These are phyloP conservation scores for Selaginella tamariscina DNA, from an alignment of 75 land plant genomes.

Conservation along the genomic window DNA sequence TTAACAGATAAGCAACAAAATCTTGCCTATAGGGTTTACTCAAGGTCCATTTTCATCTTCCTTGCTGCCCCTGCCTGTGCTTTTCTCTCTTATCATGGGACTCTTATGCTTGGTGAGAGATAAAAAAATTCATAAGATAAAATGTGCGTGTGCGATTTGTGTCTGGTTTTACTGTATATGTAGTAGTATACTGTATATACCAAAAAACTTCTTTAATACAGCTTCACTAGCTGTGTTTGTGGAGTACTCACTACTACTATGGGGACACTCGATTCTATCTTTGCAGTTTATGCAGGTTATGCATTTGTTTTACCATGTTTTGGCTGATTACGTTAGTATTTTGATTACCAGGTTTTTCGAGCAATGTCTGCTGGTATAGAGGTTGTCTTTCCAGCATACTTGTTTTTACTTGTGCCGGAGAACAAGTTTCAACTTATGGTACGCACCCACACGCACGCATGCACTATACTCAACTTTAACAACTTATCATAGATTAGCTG, in stretches of 20 bases:
- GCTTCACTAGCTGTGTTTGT: background rate
- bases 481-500: background rate
- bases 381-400: background rate
- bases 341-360: background rate
- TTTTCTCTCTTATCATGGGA: background rate
- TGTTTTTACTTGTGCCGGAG: background rate
- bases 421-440: background rate
- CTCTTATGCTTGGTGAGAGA: constrained; percentile 1
- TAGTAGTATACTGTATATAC: background rate
- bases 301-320: background rate
- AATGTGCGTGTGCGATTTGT: too few relatives aligned
- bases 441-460: too few relatives aligned
- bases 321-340: too few relatives aligned
- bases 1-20: background rate
- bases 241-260: background rate
- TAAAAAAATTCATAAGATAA: too few relatives aligned
- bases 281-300: background rate
- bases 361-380: background rate
- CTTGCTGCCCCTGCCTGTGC: background rate
- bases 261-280: background rate
- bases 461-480: too few relatives aligned
- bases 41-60: background rate
- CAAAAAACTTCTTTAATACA: background rate
- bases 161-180: too few relatives aligned
- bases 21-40: background rate